Base-by-base conservation (phyloP, 176 grass and related monocot genomes). In the Microstegium vimineum region DNA sequence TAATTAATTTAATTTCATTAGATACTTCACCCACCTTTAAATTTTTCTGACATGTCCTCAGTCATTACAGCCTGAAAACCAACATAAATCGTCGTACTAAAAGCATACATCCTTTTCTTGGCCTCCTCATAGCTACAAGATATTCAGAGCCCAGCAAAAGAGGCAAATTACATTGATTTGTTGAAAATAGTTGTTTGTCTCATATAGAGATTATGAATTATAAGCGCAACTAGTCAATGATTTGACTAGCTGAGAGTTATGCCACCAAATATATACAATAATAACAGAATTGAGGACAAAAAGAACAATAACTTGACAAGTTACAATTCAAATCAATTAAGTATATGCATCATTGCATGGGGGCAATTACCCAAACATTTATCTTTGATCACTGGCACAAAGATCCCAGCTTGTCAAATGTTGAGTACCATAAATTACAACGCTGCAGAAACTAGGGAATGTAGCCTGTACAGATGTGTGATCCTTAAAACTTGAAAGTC, bases 41-140 rank as follows among this genome's bases (percentile, higher is more conserved):
- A 98, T 35, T 98, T 98, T 81, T 98, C 92, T 4, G 95, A 98
- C 90, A 90, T 95, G 91, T 98, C 90, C 86, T 98, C 92, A 27
- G 88, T 82, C 89, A 98, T 88, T 86, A 84, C 86, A 84, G 87
- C 92, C 86, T 98, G 95, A 87, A 98, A 98, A 62, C 95, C 95
- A 75, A 35, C 38, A 84, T 98, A 98, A 17, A 93, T 98, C 47
- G 92, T 98, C 26, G 92, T 98, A 51, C 95, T 98, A 25, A 86
- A 82, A 32, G 95, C 92, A 72, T 98, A 98, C 91, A 95, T 98
- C 54, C 82, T 93, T 85, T 81, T 91, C 72, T 95, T 98, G 64
- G 95, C 95, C 79, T 98, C 95, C 71, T 98, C 96, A 23, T 91
- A 86, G 62, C 93, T 95, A 77, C 65, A 94, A 81, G 46, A 79